A percentile compares a stretch with the other conserved stretches of the same genome.
Evolutionary conservation across 2,329 filamentous ascomycete genomes (phyloP).

Genomic region (Aspergillus brasiliensis): DNA sequence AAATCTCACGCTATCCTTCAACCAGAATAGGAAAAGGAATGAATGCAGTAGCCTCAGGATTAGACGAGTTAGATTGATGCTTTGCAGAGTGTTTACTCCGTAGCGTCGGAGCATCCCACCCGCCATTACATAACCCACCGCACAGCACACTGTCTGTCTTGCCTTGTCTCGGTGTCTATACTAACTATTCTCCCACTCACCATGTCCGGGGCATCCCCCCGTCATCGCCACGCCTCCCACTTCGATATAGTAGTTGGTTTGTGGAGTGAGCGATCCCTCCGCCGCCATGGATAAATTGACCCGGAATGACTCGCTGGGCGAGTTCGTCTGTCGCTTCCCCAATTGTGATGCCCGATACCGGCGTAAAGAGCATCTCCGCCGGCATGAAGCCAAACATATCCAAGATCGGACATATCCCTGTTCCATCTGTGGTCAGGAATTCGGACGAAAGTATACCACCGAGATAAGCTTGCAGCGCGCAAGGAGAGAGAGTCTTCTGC

Average conservation of each 20-base stretch:
- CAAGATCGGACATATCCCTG: constrained; percentile 16
- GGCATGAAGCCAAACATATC: constrained; percentile 25
- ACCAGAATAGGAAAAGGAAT: background rate
- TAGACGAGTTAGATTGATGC: no score
- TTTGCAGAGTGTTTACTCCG: no score
- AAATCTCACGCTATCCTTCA: background rate
- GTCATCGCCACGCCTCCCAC: background rate
- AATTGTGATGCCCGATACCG: constrained; percentile 25
- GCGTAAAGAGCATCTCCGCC: constrained; percentile 29
- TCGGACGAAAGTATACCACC: constrained; percentile 21
- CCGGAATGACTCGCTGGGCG: background rate
- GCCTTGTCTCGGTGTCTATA: background rate
- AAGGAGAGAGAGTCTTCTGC: background rate
- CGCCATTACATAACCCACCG: no score
- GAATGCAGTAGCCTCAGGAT: no score
- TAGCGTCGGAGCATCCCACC: no score
- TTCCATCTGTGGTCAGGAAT: constrained; percentile 17
- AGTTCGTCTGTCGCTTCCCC: background rate
- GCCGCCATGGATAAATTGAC: background rate
- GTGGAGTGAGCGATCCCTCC: background rate
- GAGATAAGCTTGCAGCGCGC: background rate
- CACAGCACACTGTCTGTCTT: no score
- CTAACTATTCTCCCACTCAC: background rate
- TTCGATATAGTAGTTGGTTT: background rate
- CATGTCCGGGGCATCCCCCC: background rate